These are phyloP conservation scores for Quillaja saponaria DNA, from an alignment of 306 rosid species.

Conservation along the genomic window DNA sequence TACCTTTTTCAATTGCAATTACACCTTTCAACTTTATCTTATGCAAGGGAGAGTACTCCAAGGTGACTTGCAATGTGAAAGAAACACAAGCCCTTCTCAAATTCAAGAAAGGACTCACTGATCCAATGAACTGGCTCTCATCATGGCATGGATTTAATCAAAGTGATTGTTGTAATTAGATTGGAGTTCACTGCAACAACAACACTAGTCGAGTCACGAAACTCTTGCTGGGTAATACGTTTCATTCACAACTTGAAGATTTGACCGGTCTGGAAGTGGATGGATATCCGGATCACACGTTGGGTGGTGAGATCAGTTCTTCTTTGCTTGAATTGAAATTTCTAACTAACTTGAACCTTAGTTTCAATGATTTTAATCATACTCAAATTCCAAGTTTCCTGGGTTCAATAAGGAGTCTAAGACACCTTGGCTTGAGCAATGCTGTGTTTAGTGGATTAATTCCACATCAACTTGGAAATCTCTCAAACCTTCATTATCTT, in stretches of 20 bases:
- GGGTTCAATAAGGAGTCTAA: conserved; percentile 31
- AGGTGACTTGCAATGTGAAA: conserved; percentile 25
- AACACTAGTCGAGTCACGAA: conserved; percentile 17
- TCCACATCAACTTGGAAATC: conserved; percentile 40
- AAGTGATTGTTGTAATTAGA: conserved; percentile 28
- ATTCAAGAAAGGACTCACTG: conserved; percentile 30
- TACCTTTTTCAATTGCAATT: no score
- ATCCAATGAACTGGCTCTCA: conserved; percentile 28
- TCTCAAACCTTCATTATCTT: conserved; percentile 29
- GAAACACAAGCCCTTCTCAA: conserved; percentile 32
- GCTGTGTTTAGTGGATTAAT: conserved; percentile 32
- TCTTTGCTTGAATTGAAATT: conserved; percentile 33
- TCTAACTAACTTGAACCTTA: conserved; percentile 32
- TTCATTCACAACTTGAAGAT: no score
- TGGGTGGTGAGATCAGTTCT: conserved; percentile 34
- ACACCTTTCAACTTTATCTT: no score
- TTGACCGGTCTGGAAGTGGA: no score
- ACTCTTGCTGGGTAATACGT: conserved; percentile 30
- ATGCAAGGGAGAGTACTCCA: no score
- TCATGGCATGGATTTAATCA: conserved; percentile 20
- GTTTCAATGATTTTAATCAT: conserved; percentile 25
- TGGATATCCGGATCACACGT: conserved; percentile 11
- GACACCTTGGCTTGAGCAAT: conserved; percentile 29
- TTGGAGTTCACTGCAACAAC: conserved; percentile 24
- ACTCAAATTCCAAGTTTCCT: conserved; percentile 32